Conservation (phyloP, 495 filamentous ascomycete genomes). For the Aspergillus homomorphus region DNA sequence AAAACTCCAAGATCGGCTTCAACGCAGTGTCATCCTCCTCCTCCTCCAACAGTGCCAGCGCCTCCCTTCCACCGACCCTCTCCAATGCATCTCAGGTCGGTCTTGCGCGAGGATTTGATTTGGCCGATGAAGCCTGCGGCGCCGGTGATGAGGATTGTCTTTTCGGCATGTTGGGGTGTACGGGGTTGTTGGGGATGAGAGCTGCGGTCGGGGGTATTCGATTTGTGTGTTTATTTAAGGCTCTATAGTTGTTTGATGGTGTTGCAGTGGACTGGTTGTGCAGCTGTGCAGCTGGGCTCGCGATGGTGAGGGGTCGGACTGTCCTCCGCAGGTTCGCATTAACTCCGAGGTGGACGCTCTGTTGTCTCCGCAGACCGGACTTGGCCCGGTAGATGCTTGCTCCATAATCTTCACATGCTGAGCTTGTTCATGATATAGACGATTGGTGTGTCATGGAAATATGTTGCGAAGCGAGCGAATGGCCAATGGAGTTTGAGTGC, state of each 20-base stretch:
- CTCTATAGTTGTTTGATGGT: too few relatives aligned
- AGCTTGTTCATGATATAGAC: background rate
- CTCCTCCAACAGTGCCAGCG: constrained; percentile 57
- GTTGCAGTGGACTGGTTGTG: too few relatives aligned
- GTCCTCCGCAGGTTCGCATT: constrained; percentile 8
- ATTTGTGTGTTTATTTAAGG: too few relatives aligned
- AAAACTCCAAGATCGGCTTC: constrained; percentile 63
- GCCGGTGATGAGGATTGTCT: constrained; percentile 67
- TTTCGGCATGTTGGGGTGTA: constrained; percentile 39
- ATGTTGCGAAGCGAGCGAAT: too few relatives aligned
- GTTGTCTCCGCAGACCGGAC: constrained; percentile 1
- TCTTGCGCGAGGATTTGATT: constrained; percentile 59
- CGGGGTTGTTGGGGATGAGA: too few relatives aligned
- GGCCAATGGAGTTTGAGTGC: background rate
- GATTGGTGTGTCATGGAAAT: background rate
- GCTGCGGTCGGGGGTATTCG: too few relatives aligned
- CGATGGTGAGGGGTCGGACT: background rate
- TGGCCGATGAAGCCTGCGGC: constrained; percentile 67
- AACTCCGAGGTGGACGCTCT: constrained; percentile 6
- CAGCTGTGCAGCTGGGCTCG: too few relatives aligned
- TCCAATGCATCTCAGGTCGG: constrained; percentile 64
- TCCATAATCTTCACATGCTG: background rate
- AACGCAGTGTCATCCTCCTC: constrained; percentile 56
- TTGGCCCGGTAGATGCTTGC: constrained; percentile 6
- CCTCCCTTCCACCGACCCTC: constrained; percentile 64